Percentiles rank a stretch among this genome's conserved stretches.
phyloP scores from a whole-genome alignment of 176 grass and related monocot species.

The Musa beccarii region DNA sequence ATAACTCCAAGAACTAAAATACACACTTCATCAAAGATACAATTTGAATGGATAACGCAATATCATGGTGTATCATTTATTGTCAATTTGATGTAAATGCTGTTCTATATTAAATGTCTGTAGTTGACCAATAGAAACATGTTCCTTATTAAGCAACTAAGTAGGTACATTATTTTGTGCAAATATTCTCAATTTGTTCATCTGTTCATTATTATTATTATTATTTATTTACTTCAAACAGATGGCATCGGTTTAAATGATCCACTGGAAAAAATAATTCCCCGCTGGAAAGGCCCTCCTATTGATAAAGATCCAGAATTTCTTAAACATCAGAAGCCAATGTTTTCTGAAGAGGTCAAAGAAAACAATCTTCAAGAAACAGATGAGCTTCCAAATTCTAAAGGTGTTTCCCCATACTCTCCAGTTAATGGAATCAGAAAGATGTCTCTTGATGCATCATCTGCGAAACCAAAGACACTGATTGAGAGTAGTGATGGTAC shows the following conservation, averaged over 20 bases:
- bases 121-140: too few species aligned
- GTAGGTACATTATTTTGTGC: background rate
- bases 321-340: slow-evolving; percentile 15
- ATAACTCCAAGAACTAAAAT: background rate
- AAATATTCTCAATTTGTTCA: background rate
- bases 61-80: too few species aligned
- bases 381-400: slow-evolving; percentile 11
- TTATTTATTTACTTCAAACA: slow-evolving; percentile 6
- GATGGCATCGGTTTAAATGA: slow-evolving; percentile 32
- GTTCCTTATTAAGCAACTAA: background rate
- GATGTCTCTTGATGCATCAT: slow-evolving; percentile 12
- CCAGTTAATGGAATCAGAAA: slow-evolving; percentile 7
- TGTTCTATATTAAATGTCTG: too few species aligned
- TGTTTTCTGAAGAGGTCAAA: background rate
- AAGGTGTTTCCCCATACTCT: slow-evolving; percentile 1
- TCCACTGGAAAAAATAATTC: slow-evolving; percentile 31
- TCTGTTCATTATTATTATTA: too few species aligned
- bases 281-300: slow-evolving; percentile 25
- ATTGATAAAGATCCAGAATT: slow-evolving; percentile 26
- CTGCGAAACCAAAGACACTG: slow-evolving; percentile 7
- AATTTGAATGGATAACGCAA: too few species aligned
- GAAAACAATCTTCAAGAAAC: slow-evolving; percentile 3
- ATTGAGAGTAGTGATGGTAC: slow-evolving; percentile 33
- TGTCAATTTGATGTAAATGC: too few species aligned
- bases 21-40: background rate